Evolutionary conservation across 495 filamentous ascomycete genomes (phyloP), one percentile per base, ranked within the genome.

Genomic region (Podospora fimiseda): DNA sequence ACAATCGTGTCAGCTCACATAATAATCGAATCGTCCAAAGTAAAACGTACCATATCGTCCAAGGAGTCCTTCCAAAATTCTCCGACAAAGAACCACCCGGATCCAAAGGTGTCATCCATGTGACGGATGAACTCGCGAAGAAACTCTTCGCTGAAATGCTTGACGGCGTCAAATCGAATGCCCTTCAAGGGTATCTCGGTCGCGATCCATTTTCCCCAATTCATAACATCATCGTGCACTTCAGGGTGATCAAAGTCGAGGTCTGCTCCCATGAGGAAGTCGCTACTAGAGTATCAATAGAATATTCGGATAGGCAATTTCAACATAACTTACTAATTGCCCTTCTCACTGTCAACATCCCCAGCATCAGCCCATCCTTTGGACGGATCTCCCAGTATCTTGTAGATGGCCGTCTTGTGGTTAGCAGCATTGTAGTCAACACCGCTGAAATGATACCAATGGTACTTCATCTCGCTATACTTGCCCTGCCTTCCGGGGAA

Each of bases 141-240:
- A 59, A 89, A 89, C 0, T 71, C 71, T 47, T 79, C 74, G 11
- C 79, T 83, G 62, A 83, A 86, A 67, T 90, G 87, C 61, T 87
- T 84, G 16, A 82, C 79, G 13, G 85, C 86, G 64, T 90, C 86
- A n/a, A 90, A 74, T 7, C 86, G 74, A 58, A 90, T 83, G 6
- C 86, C 87, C 55, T 74, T 72, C 16, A 89, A 66, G 1, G 78
- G 75, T 0, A 85, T 54, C 49, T 82, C 64, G 1, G 75, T 66
- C 0, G 70, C 73, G 45, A 90, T 72, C 85, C 86, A 90, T 9
- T 73, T 64, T 0, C 79, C 83, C 86, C 86, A 89, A 22, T 74
- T 67, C 11, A 84, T 61, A 4, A 88, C 77, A 57, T 90, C 86
- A 4, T 74, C 59, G 46, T 72, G 64, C 4, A 88, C 83, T 55